Evolutionary conservation across 1,284 basidiomycete species (phyloP), one percentile per base, ranked within the genome.

Genomic region (Sporisorium exsertum): DNA sequence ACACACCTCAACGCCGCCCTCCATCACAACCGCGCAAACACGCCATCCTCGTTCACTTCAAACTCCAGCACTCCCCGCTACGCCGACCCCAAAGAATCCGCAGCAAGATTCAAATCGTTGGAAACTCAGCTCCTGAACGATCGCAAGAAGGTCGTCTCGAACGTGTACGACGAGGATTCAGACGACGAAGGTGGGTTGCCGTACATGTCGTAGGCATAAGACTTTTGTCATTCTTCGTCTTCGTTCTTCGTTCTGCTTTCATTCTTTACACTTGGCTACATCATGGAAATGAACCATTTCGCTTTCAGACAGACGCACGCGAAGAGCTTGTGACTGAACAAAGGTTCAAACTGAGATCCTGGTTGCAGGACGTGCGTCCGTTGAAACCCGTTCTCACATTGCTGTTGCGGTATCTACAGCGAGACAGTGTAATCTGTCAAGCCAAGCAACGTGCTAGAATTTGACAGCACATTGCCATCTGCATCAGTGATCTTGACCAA

Each of bases 161-260:
- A 46, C 4, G 32, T 52, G 0, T 52, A 61, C 20, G 50, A 62
- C 15, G 58, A 56, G 12, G 57, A 66, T 29, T 64, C 61, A 8
- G 72, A 74, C 33, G 72, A 69, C 29, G 68, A 68, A 2, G 64
- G 29, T 13, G 62, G 63, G 2, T 47, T 75, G 37, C 68, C 72
- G 9, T 75, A 75, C 61, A 75, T 75, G 72, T 75, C 29, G 22
- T 61, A 13, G 24, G 29, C 45, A n/a, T n/a, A n/a, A n/a, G n/a
- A n/a, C n/a, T n/a, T n/a, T n/a, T n/a, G n/a, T n/a, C n/a, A n/a
- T n/a, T n/a, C n/a, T n/a, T n/a, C n/a, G n/a, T n/a, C n/a, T n/a
- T n/a, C n/a, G n/a, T n/a, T n/a, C n/a, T n/a, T n/a, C n/a, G n/a
- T n/a, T n/a, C n/a, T n/a, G n/a, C n/a, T 20, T 33, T 55, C 29